Base-by-base conservation (phyloP, 129 eudicot genomes). In the Kitagawia praeruptora region DNA sequence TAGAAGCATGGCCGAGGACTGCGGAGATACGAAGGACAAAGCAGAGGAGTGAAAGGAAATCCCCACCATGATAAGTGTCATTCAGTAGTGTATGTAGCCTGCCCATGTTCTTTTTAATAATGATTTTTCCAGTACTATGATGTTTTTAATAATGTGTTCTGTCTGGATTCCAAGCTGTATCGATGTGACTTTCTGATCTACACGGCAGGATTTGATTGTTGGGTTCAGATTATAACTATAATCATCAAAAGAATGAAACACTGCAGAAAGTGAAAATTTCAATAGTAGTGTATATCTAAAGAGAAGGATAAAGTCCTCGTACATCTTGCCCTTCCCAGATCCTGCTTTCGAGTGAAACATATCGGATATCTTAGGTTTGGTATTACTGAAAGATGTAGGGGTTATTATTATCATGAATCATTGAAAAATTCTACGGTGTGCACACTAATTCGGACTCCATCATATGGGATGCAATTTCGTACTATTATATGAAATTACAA, bases 11-110 rank as follows among this genome's bases (percentile, higher is more conserved):
- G 69, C 69, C 73, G 40, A 31, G 19, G 73, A 67, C 5, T 27
- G 73, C 23, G 39, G 73, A 67, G 73, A 67, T 67, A 67, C 73
- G 21, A 13, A 67, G 41, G 40, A 31, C 73, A 67, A 67, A 67
- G 19, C 41, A 67, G 34, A 56, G 66, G 4, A 56, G 31, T 2
- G 2, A 56, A 56, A 56, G 28, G 66, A 56, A 23, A 67, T 34
- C 73, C 23, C 73, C 42, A 31, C 73, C 34, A 61, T 21, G 8
- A 25, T 67, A 67, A 67, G 73, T 67, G 41, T 28, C 73, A 67
- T 67, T 34, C 73, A 67, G 41, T 67, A 67, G 73, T 27, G 21
- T 67, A n/a, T 25, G 69, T 8, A 61, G 69, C 34, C 69, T 61
- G 69, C 69, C 69, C 69, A 61, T 61, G 69, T 61, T 61, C 18